phyloP scores from a whole-genome alignment of 331 rosid species.

The Rhamnella rubrinervis region DNA sequence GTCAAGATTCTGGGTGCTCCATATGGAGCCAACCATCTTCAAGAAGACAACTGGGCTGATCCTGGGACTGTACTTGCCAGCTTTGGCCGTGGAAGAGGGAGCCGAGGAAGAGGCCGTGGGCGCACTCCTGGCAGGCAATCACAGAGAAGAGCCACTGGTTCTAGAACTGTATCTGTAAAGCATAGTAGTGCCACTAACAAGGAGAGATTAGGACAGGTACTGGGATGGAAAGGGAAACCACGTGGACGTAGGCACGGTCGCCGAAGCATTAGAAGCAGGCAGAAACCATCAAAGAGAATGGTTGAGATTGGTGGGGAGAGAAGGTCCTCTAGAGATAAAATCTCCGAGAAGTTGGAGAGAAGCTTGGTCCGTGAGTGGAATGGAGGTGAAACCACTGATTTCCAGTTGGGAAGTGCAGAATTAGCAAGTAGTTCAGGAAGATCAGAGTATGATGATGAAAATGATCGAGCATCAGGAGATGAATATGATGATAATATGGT shows the following conservation, averaged over 20 bases:
- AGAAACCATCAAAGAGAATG: constrained; percentile 38
- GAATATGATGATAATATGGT: constrained; percentile 36
- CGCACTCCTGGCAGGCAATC: constrained; percentile 35
- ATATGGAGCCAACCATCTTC: constrained; percentile 25
- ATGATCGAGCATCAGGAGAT: constrained; percentile 35
- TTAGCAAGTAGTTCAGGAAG: constrained; percentile 38
- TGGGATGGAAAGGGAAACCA: constrained; percentile 48
- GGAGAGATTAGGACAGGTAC: constrained; percentile 38
- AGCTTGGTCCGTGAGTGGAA: constrained; percentile 28
- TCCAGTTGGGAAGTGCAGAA: constrained; percentile 26
- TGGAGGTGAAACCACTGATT: constrained; percentile 18
- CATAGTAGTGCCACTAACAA: constrained; percentile 26
- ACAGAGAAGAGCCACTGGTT: constrained; percentile 30
- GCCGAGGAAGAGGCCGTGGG: constrained; percentile 27
- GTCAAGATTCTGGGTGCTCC: constrained; percentile 27
- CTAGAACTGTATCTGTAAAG: constrained; percentile 36
- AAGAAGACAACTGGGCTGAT: constrained; percentile 33
- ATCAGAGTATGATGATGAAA: constrained; percentile 42
- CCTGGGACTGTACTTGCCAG: constrained; percentile 33
- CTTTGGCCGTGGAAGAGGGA: constrained; percentile 41
- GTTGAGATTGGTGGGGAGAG: constrained; percentile 18
- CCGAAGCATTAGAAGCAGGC: constrained; percentile 47
- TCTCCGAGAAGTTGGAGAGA: constrained; percentile 14
- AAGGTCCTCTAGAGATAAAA: constrained; percentile 8
- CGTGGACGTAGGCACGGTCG: constrained; percentile 39